These are phyloP conservation scores for Fusarium tupiense DNA, from an alignment of 2,329 filamentous ascomycete species.

Conservation along the genomic window DNA sequence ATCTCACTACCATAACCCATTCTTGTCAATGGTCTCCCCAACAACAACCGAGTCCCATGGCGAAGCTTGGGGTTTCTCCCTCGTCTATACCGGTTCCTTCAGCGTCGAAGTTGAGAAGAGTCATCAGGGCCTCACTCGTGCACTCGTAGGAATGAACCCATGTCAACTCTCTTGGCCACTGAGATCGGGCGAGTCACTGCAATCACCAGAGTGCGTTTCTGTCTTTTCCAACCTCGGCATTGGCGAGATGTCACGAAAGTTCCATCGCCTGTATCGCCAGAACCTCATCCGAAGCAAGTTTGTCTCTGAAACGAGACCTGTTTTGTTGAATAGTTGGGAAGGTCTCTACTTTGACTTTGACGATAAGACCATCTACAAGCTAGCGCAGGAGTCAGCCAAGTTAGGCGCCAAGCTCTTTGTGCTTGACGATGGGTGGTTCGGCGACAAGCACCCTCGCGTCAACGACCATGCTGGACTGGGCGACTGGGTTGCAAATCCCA, in stretches of 20 bases:
- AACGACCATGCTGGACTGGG: conserved; percentile 68
- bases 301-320: conserved; percentile 61
- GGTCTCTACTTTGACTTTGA: conserved; percentile 69
- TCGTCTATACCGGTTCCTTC: conserved; percentile 73
- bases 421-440: conserved; percentile 75
- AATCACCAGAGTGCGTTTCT: conserved; percentile 70
- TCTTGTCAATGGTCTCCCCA: conserved; percentile 66
- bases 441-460: conserved; percentile 64
- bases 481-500: conserved; percentile 69
- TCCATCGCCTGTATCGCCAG: conserved; percentile 69
- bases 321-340: conserved; percentile 74
- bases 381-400: conserved; percentile 65
- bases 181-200: conserved; percentile 64
- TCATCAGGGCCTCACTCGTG: conserved; percentile 69
- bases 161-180: conserved; percentile 68
- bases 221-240: conserved; percentile 68
- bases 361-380: conserved; percentile 61
- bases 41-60: conserved; percentile 68
- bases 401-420: conserved; percentile 72
- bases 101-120: conserved; percentile 69
- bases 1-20: conserved; percentile 72
- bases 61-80: conserved; percentile 71
- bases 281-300: conserved; percentile 68
- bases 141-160: conserved; percentile 69
- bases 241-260: conserved; percentile 69